Conservation (phyloP, 805 yeast species). For the Cyberlindnera mycetangii region DNA sequence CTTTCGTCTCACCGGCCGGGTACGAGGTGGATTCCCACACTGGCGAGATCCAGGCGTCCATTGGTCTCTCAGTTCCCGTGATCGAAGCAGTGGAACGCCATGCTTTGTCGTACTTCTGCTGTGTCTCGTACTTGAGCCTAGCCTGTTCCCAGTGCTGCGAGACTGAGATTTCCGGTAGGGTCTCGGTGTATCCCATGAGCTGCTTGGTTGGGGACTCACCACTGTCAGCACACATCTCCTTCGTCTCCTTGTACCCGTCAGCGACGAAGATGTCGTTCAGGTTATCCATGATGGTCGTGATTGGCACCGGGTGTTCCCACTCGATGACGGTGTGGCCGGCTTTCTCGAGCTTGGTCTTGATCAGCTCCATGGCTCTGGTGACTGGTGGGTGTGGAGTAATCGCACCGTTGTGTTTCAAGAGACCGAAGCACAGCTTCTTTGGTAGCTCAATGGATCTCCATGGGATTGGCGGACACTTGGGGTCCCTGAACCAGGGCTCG, state of each 20-base stretch:
- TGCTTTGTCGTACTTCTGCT: conserved; percentile 36
- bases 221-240: not conserved
- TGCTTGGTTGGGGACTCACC: conserved; percentile 18
- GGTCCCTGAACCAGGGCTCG: conserved; percentile 43
- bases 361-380: conserved; percentile 39
- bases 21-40: conserved; percentile 42
- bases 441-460: conserved; percentile 30
- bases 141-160: conserved; percentile 41
- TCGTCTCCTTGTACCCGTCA: conserved; percentile 9
- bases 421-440: conserved; percentile 38
- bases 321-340: conserved; percentile 43
- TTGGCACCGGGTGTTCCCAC: conserved; percentile 17
- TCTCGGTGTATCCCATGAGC: conserved; percentile 27
- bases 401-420: conserved; percentile 39
- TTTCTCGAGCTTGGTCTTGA: conserved; percentile 25
- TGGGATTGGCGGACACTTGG: conserved; percentile 34
- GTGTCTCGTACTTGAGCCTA: conserved; percentile 32
- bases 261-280: conserved; percentile 9
- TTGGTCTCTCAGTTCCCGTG: conserved; percentile 37
- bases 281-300: conserved; percentile 1
- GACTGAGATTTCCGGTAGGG: conserved; percentile 10
- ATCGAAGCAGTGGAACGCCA: conserved; percentile 33
- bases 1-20: conserved; percentile 35
- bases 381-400: conserved; percentile 52
- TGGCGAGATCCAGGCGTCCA: conserved; percentile 51